Base-by-base conservation (phyloP, 352 stramenopile genomes). In the Salisapilia sapeloensis region DNA sequence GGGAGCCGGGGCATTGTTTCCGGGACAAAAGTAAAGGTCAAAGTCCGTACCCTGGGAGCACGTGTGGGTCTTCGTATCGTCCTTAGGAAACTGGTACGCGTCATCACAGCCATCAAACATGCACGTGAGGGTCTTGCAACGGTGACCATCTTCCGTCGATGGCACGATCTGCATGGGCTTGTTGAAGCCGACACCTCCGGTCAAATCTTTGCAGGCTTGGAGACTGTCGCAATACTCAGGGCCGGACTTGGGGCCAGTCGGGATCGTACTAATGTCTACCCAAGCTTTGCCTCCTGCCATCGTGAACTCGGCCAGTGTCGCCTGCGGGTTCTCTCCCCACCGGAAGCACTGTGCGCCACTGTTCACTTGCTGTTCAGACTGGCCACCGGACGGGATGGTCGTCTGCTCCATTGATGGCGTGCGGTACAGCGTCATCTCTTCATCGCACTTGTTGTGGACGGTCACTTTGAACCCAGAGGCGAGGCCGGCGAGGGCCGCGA, bases 41-140 rank as follows among this genome's bases (percentile, higher is more conserved):
- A 81, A 78, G 38, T 74, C 43, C 22, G 52, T 56, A 18, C 33
- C 44, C 44, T 60, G 48, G 2, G 38, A 12, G 29, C 67, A 83
- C 17, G 42, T 43, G 35, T 78, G 62, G 25, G 67, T 83, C 58
- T 83, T 83, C 31, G 27, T 62, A 48, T 79, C 60, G 33, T 84
- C 64, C 35, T 57, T 60, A 4, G 69, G 69, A 42, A 53, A 78
- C 36, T 76, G 56, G 50, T 84, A 81, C 19, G 57, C 69, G 31
- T 84, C 69, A 13, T 25, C 16, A 27, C 69, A 84, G 11, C 53
- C 59, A 26, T 76, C 56, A n/a, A 33, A 36, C 43, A 62, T 49
- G 36, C 64, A 80, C 19, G 51, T 67, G 35, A 77, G 56, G 22
- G 52, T 34, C 6, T 50, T 33, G 34, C 62, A 84, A 38, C 60